These are phyloP conservation scores for Asterionellopsis glacialis DNA, from an alignment of 108 stramenopile species.

Conservation along the genomic window DNA sequence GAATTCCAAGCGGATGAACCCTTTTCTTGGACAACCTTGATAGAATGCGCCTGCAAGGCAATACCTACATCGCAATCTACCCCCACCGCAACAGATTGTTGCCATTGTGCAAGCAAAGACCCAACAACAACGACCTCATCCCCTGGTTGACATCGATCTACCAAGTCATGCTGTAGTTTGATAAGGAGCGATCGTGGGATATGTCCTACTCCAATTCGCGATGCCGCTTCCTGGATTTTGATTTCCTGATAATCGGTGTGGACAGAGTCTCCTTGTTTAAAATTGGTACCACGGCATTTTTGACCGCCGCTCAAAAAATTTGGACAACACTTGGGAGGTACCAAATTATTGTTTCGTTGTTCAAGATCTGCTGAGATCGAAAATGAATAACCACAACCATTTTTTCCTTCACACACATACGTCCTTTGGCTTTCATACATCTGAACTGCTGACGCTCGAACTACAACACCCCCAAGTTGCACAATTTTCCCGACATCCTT, in stretches of 20 bases:
- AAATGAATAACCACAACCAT: slow-evolving; percentile 71
- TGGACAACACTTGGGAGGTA: slow-evolving; percentile 71
- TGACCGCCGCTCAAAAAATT: slow-evolving; percentile 10
- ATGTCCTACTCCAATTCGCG: slow-evolving; percentile 65
- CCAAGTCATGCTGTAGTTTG: slow-evolving; percentile 91
- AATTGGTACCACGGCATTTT: slow-evolving; percentile 57
- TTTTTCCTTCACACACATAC: slow-evolving; percentile 70
- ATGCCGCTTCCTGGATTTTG: slow-evolving; percentile 92
- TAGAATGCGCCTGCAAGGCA: slow-evolving; percentile 85
- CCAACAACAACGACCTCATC: slow-evolving; percentile 97
- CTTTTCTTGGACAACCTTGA: slow-evolving; percentile 56
- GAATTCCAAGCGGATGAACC: slow-evolving; percentile 30
- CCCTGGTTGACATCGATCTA: slow-evolving; percentile 93
- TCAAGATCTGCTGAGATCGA: slow-evolving; percentile 80
- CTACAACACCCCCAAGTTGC: slow-evolving; percentile 91
- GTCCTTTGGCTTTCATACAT: slow-evolving; percentile 88
- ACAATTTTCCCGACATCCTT: slow-evolving; percentile 86
- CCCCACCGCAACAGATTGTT: slow-evolving; percentile 23
- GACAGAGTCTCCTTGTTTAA: slow-evolving; percentile 45
- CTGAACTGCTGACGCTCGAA: slow-evolving; percentile 80
- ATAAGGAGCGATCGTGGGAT: slow-evolving; percentile 90
- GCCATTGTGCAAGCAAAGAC: slow-evolving; percentile 85
- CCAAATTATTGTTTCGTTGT: slow-evolving; percentile 80
- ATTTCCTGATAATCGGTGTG: slow-evolving; percentile 97
- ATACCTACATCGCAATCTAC: slow-evolving; percentile 85